Conservation (phyloP, 768 basidiomycete species). For the Tephrocybe sp. region DNA sequence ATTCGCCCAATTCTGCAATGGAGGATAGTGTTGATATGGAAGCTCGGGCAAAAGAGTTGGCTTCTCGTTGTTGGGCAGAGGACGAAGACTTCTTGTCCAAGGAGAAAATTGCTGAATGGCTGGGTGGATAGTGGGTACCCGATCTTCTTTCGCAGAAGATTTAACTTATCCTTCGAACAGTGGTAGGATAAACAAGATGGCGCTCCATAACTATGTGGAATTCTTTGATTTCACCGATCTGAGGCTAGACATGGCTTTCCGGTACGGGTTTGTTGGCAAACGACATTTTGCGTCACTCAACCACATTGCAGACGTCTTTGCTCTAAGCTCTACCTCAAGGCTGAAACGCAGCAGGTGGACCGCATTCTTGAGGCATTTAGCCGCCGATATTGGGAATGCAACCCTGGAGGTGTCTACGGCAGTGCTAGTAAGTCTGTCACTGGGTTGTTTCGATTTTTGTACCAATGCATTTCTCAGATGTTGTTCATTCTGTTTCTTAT, state of each 20-base stretch:
- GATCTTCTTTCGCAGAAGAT: conserved; percentile 1
- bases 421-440: conserved; percentile 66
- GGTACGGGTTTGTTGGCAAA: conserved; percentile 41
- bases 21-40: conserved; percentile 62
- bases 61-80: conserved; percentile 78
- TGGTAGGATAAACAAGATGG: conserved; percentile 68
- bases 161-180: conserved; percentile 36
- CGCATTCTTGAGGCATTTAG: conserved; percentile 93
- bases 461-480: conserved; percentile 44
- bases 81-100: conserved; percentile 80
- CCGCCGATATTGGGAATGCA: conserved; percentile 88
- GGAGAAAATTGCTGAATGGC: conserved; percentile 96
- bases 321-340: conserved; percentile 89
- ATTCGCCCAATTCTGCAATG: conserved; percentile 36
- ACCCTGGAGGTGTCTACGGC: conserved; percentile 76
- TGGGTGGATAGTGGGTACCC: conserved; percentile 81
- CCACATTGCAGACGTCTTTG: conserved; percentile 65
- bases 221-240: conserved; percentile 85
- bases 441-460: conserved; percentile 1
- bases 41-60: conserved; percentile 65
- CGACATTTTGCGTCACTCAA: background rate
- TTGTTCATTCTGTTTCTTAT: conserved; percentile 94
- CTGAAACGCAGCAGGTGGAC: conserved; percentile 97
- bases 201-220: conserved; percentile 79
- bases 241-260: conserved; percentile 85